These are phyloP conservation scores for Ephemerocybe angulata DNA, from an alignment of 768 basidiomycete genomes.

Conservation along the genomic window DNA sequence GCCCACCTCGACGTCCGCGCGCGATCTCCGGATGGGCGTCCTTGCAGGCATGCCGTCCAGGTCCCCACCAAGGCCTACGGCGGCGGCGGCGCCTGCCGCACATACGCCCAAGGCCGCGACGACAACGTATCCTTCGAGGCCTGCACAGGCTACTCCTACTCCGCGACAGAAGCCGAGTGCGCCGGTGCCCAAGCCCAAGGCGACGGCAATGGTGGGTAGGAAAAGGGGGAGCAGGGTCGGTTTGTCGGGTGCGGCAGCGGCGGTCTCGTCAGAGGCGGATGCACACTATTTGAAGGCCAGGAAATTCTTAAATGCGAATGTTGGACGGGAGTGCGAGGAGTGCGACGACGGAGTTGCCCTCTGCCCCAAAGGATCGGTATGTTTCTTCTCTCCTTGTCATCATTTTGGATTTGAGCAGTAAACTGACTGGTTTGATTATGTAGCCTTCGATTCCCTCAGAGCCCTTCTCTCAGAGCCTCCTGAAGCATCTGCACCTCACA, in stretches of 20 bases:
- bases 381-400: conserved; percentile 5
- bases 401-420: background rate
- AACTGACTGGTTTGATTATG: too few relatives aligned
- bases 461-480: conserved; percentile 15
- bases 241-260: too few relatives aligned
- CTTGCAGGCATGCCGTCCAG: background rate
- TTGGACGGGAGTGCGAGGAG: conserved; percentile 20
- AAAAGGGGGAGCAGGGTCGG: conserved; percentile 4
- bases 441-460: conserved; percentile 13
- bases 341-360: conserved; percentile 21
- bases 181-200: too few relatives aligned
- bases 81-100: background rate
- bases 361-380: conserved; percentile 22
- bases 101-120: too few relatives aligned
- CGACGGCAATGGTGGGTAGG: too few relatives aligned
- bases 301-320: conserved; percentile 19
- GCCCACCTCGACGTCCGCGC: conserved; percentile 14
- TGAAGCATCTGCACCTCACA: conserved; percentile 22
- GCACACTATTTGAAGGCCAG: conserved; percentile 4
- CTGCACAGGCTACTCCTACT: too few relatives aligned
- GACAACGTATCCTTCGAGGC: too few relatives aligned
- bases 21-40: conserved; percentile 20
- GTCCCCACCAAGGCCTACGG: background rate
- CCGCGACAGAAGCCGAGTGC: too few relatives aligned
- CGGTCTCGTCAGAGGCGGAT: background rate